Percentiles rank a stretch among this genome's conserved stretches.
Evolutionary conservation across 2,329 filamentous ascomycete species (phyloP).

Genomic region (Ophiosphaerella korrae): DNA sequence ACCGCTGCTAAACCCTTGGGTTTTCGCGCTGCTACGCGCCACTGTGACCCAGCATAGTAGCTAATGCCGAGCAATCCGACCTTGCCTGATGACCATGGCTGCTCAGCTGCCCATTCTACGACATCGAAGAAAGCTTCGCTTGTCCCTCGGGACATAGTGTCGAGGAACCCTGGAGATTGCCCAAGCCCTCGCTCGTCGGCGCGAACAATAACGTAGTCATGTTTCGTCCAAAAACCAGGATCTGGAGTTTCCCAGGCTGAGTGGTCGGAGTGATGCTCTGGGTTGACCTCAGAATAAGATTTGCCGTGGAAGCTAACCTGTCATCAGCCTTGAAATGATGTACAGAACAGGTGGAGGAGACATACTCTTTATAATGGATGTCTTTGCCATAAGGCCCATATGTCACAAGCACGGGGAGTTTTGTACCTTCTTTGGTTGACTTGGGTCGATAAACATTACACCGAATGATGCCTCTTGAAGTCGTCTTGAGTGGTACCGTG

Average conservation of each 20-base stretch:
- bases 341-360: background rate
- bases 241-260: slow-evolving; percentile 54
- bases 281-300: slow-evolving; percentile 51
- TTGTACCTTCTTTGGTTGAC: slow-evolving; percentile 32
- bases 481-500: slow-evolving; percentile 50
- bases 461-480: slow-evolving; percentile 50
- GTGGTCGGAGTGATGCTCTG: slow-evolving; percentile 45
- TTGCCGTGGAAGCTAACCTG: slow-evolving; percentile 53
- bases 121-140: slow-evolving; percentile 59
- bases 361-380: slow-evolving; percentile 63
- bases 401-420: slow-evolving; percentile 67
- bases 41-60: slow-evolving; percentile 61
- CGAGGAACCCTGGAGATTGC: slow-evolving; percentile 58
- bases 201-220: slow-evolving; percentile 48
- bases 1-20: slow-evolving; percentile 59
- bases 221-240: slow-evolving; percentile 47
- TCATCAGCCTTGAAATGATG: slow-evolving; percentile 3
- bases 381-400: slow-evolving; percentile 79
- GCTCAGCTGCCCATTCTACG: slow-evolving; percentile 58
- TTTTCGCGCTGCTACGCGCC: slow-evolving; percentile 58
- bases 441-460: slow-evolving; percentile 60
- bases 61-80: slow-evolving; percentile 58
- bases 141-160: slow-evolving; percentile 60
- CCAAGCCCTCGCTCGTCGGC: slow-evolving; percentile 59
- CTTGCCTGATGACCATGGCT: slow-evolving; percentile 58